These are phyloP conservation scores for Zymoseptoria crescenta DNA, from an alignment of 2,329 filamentous ascomycete species.

Conservation along the genomic window DNA sequence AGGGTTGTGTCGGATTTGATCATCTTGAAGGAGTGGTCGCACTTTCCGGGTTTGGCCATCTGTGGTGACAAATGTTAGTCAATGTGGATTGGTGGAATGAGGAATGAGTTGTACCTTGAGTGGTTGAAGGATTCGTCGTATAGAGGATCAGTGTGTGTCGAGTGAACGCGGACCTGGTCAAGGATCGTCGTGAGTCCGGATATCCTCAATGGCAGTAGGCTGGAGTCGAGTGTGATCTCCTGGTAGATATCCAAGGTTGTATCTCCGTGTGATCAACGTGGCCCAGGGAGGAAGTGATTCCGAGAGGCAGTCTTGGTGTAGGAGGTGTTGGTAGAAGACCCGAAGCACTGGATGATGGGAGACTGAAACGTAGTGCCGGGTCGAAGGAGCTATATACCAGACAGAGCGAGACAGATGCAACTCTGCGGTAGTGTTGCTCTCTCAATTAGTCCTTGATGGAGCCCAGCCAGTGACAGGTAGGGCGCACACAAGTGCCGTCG, in stretches of 20 bases:
- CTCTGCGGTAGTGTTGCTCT: conserved; percentile 16
- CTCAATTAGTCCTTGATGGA: conserved; percentile 20
- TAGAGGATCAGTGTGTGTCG: background rate
- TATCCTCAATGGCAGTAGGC: too few relatives aligned
- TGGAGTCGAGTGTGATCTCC: too few relatives aligned
- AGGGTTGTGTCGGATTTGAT: conserved; percentile 46
- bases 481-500: conserved; percentile 26
- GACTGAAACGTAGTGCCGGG: conserved; percentile 18
- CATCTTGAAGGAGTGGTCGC: conserved; percentile 43
- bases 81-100: background rate
- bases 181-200: too few relatives aligned
- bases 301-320: too few relatives aligned
- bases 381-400: conserved; percentile 20
- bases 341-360: conserved; percentile 15
- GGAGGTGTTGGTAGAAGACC: background rate
- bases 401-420: conserved; percentile 9
- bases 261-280: too few relatives aligned
- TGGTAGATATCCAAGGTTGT: too few relatives aligned
- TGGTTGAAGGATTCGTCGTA: background rate
- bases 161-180: too few relatives aligned
- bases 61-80: background rate
- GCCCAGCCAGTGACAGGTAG: conserved; percentile 28
- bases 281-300: too few relatives aligned
- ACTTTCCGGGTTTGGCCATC: conserved; percentile 43
- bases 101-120: background rate